Evolutionary conservation across 129 eudicot genomes (phyloP).

Genomic region (Saussurea involucrata): DNA sequence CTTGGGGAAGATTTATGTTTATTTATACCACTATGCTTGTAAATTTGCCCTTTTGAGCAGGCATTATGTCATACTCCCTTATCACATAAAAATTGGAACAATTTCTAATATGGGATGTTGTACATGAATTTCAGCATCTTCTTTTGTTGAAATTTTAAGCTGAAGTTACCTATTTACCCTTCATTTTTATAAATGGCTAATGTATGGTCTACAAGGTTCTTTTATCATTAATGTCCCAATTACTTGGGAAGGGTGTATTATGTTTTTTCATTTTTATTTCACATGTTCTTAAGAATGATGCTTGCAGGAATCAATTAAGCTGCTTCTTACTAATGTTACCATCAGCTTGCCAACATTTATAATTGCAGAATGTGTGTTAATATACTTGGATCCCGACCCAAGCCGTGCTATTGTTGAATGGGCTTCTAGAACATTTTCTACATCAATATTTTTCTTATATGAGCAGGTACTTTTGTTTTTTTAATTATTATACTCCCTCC

Average conservation of each 20-base stretch:
- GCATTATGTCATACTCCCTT: not conserved
- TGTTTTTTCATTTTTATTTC: not conserved
- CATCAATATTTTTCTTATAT: slow-evolving; percentile 85
- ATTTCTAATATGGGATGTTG: not conserved
- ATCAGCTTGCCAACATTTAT: slow-evolving; percentile 99
- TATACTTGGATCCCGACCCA: slow-evolving; percentile 93
- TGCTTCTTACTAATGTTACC: slow-evolving; percentile 61
- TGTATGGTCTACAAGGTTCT: not conserved
- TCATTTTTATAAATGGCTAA: not conserved
- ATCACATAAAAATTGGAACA: not conserved
- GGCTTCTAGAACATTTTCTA: slow-evolving; percentile 85
- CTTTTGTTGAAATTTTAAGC: not conserved
- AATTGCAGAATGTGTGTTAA: slow-evolving; percentile 97
- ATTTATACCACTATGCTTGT: not conserved
- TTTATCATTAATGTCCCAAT: not conserved
- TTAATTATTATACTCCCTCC: not conserved
- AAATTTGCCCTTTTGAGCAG: not conserved
- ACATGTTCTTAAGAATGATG: not conserved
- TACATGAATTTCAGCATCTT: not conserved
- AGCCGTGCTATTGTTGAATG: slow-evolving; percentile 82
- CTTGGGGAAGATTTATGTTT: not conserved
- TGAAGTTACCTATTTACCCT: not conserved
- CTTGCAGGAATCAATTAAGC: slow-evolving; percentile 13
- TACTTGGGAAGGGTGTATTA: not conserved
- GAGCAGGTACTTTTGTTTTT: slow-evolving; percentile 71